phyloP scores from a whole-genome alignment of 192 early-diverging fungal genomes.

The Backusella psychrophila region DNA sequence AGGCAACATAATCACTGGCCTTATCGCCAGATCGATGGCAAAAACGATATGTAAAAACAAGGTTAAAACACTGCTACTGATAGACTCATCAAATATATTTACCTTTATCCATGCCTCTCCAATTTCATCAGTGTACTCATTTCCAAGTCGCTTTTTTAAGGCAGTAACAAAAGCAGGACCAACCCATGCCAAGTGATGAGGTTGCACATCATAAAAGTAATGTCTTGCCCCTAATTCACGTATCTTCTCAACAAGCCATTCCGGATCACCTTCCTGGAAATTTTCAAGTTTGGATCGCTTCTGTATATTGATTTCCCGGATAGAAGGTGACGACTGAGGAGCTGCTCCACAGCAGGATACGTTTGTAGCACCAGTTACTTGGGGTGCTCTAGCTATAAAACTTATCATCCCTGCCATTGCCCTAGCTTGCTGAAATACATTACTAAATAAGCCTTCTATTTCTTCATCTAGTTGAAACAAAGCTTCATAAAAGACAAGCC shows the following conservation, averaged over 20 bases:
- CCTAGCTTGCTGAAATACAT: conserved; percentile 30
- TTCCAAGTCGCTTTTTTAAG: conserved; percentile 13
- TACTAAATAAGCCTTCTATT: conserved; percentile 11
- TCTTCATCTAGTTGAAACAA: conserved; percentile 26
- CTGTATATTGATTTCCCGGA: conserved; percentile 7
- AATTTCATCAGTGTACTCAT: conserved; percentile 20
- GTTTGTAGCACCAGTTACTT: not conserved
- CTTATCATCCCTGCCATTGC: conserved; percentile 28
- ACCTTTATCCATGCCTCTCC: conserved; percentile 23
- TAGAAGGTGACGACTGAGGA: not conserved
- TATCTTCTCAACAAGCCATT: conserved; percentile 13
- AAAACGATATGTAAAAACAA: not conserved
- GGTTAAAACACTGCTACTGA: not conserved
- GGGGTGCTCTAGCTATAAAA: conserved; percentile 14
- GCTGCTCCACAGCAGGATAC: not conserved
- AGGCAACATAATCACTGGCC: conserved; percentile 19
- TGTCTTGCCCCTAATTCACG: conserved; percentile 26
- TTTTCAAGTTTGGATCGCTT: not conserved
- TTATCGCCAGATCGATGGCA: not conserved
- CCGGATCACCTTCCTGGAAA: not conserved
- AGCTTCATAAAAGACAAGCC: conserved; percentile 17
- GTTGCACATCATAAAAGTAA: conserved; percentile 20
- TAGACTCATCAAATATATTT: not conserved
- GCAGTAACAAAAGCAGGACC: conserved; percentile 23
- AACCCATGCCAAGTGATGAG: conserved; percentile 14